These are phyloP conservation scores for Xylaria sp. DNA, from an alignment of 2,329 filamentous ascomycete genomes.

Conservation along the genomic window DNA sequence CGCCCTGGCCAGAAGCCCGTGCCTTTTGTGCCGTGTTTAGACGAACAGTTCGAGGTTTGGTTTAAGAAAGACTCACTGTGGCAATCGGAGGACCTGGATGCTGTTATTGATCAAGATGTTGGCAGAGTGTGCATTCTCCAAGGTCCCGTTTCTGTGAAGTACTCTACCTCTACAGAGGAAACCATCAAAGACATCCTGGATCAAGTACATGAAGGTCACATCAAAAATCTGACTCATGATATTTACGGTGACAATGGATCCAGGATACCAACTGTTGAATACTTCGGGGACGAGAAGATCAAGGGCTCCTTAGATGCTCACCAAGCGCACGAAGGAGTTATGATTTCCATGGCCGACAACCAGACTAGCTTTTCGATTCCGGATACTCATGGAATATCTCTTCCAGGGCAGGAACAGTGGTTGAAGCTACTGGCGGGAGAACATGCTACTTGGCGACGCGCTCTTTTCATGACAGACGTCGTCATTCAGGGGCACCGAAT, in stretches of 20 bases:
- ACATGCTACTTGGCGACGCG: conserved; percentile 19
- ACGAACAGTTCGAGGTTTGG: conserved; percentile 42
- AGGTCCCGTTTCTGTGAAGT: conserved; percentile 38
- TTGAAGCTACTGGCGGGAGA: conserved; percentile 20
- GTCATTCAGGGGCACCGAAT: conserved; percentile 19
- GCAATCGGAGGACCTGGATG: conserved; percentile 43
- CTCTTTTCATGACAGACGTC: conserved; percentile 16
- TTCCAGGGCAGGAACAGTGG: conserved; percentile 18
- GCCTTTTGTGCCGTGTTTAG: conserved; percentile 39
- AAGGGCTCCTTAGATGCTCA: background rate
- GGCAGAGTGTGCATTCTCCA: conserved; percentile 40
- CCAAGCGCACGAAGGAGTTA: conserved; percentile 14
- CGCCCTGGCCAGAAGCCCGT: conserved; percentile 39
- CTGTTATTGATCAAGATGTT: conserved; percentile 39
- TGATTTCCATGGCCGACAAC: conserved; percentile 18
- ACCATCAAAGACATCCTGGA: conserved; percentile 35
- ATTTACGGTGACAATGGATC: conserved; percentile 46
- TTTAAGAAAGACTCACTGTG: conserved; percentile 46
- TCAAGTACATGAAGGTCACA: conserved; percentile 23
- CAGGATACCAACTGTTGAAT: conserved; percentile 66
- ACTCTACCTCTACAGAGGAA: conserved; percentile 30
- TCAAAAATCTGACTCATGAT: conserved; percentile 12
- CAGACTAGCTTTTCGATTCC: conserved; percentile 20
- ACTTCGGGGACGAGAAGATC: conserved; percentile 54
- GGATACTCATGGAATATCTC: conserved; percentile 4